These are phyloP conservation scores for Euphorbia peplus DNA, from an alignment of 345 rosid genomes.

Conservation along the genomic window DNA sequence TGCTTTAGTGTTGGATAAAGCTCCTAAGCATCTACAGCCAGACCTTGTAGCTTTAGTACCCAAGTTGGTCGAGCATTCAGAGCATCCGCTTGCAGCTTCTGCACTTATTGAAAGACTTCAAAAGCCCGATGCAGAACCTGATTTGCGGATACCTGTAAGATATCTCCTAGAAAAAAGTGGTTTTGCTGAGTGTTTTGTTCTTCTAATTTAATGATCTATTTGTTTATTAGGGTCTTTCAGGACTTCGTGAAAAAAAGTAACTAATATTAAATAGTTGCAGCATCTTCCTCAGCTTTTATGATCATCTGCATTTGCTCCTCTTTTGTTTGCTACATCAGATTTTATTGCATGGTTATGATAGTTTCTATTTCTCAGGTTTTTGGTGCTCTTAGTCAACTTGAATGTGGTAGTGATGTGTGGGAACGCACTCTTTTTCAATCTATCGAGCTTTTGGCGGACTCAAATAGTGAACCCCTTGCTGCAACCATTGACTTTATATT, in stretches of 20 bases:
- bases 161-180: constrained; percentile 19
- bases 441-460: constrained; percentile 61
- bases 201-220: constrained; percentile 11
- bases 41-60: constrained; percentile 95
- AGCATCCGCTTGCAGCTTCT: constrained; percentile 89
- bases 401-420: constrained; percentile 84
- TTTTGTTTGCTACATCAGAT: not conserved
- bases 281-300: constrained; percentile 13
- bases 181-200: not conserved
- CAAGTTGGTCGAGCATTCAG: constrained; percentile 92
- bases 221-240: constrained; percentile 5
- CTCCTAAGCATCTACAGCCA: constrained; percentile 85
- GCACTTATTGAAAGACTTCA: constrained; percentile 85
- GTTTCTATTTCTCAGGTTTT: constrained; percentile 58
- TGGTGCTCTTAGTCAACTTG: constrained; percentile 82
- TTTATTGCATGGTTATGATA: not conserved
- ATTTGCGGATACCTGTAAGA: constrained; percentile 77
- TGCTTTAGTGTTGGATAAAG: constrained; percentile 88
- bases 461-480: constrained; percentile 72
- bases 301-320: not conserved
- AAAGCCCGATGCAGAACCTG: constrained; percentile 85
- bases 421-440: constrained; percentile 69
- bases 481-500: constrained; percentile 80
- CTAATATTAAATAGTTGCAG: not conserved
- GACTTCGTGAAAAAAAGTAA: not conserved